Evolutionary conservation across 1,139 yeast genomes (phyloP).

Genomic region (Geotrichum citri-aurantii): DNA sequence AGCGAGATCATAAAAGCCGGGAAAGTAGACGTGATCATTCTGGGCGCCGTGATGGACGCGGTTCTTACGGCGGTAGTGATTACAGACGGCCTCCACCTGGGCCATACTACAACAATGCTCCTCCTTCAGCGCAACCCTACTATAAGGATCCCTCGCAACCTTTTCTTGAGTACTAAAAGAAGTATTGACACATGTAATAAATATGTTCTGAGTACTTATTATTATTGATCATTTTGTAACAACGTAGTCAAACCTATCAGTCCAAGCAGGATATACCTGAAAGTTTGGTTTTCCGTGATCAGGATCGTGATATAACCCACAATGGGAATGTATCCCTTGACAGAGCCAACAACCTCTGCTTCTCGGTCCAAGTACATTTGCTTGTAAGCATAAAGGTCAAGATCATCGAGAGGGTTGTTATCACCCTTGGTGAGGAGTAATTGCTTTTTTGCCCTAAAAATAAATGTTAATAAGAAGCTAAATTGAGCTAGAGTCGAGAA

Average conservation of each 20-base stretch:
- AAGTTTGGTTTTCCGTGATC: slow-evolving; percentile 80
- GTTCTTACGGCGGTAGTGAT: slow-evolving; percentile 2
- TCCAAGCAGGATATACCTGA: slow-evolving; percentile 66
- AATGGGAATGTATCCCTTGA: slow-evolving; percentile 84
- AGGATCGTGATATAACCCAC: slow-evolving; percentile 89
- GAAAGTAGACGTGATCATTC: slow-evolving; percentile 8
- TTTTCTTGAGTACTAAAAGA: slow-evolving; percentile 25
- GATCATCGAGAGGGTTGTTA: slow-evolving; percentile 87
- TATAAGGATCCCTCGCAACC: slow-evolving; percentile 29
- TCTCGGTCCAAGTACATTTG: slow-evolving; percentile 72
- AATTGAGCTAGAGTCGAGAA: slow-evolving; percentile 20
- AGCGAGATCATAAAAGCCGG: slow-evolving; percentile 22
- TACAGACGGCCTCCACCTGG: slow-evolving; percentile 10
- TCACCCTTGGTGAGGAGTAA: slow-evolving; percentile 90
- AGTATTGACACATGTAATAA: neutral
- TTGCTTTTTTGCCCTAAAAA: slow-evolving; percentile 47
- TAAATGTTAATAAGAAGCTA: slow-evolving; percentile 18
- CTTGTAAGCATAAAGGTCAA: slow-evolving; percentile 72
- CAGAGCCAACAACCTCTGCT: slow-evolving; percentile 80
- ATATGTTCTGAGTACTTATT: neutral
- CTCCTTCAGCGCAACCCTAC: slow-evolving; percentile 4
- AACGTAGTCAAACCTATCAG: slow-evolving; percentile 49
- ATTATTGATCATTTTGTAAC: slow-evolving; percentile 32
- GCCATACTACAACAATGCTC: slow-evolving; percentile 19
- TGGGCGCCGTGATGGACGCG: slow-evolving; percentile 8